Evolutionary conservation across 2,329 filamentous ascomycete species (phyloP), one percentile per base, ranked within the genome.

Genomic region (Cladobotryum protrusum): DNA sequence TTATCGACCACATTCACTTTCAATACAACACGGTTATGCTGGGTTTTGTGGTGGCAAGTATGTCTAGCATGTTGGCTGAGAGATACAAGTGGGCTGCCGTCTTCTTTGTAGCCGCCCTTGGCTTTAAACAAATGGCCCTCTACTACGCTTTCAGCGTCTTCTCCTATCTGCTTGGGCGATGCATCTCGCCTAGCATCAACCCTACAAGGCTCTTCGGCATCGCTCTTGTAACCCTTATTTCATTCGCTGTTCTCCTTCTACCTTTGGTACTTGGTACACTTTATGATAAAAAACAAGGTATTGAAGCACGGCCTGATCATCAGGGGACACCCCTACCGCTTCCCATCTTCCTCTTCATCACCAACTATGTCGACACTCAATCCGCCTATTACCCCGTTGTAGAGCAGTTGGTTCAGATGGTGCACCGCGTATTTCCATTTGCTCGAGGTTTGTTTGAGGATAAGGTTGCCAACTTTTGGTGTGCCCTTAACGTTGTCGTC

Each of bases 1-100:
- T 99, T 24, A 87, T 99, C 59, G 93, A 99, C 64, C 92, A 99
- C 63, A 87, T 92, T 6, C 93, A 86, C 64, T 99, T 99, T 66
- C 93, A 99, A 70, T 99, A 96, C 70, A 99, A 99, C 67, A 95
- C 91, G 0, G 91, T 99, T 45, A 99, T 99, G 93, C 82, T 99
- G 14, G 93, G 95, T 2, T 81, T 97, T 43, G 83, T 93, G 9
- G 74, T 95, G 29, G 89, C 89, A 1, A 89, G 86, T 60, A 83
- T 96, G 72, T 93, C 92, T 39, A 93, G 87, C 66, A 86, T 97
- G 71, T 69, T 96, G 45, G 89, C 90, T 3, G 88, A 88, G 4
- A 81, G 90, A 44, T 85, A 85, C 60, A 79, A 95, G 54, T 96
- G 92, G 90, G 82, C 88, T 20, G 90, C 89, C 54, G 81, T 96